Percentiles rank a stretch among this genome's conserved stretches.
These are phyloP conservation scores for Ganoderma meredithae DNA, from an alignment of 1,284 basidiomycete species.

Conservation along the genomic window DNA sequence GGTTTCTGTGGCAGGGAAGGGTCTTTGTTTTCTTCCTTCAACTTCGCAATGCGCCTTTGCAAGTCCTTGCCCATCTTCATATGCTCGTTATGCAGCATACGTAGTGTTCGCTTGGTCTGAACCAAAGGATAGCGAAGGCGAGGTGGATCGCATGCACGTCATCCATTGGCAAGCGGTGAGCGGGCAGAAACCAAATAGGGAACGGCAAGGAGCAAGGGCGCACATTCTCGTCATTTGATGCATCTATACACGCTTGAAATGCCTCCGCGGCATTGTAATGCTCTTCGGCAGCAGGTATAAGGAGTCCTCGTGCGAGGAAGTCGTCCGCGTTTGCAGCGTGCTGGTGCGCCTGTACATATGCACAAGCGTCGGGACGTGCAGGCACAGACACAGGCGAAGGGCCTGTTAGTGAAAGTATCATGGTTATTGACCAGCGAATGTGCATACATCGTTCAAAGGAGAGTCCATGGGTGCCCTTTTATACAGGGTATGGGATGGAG, in stretches of 20 bases:
- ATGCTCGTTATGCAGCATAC: constrained; percentile 77
- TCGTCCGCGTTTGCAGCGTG: constrained; percentile 84
- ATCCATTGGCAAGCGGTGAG: constrained; percentile 2
- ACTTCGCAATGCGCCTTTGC: constrained; percentile 70
- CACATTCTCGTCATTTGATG: constrained; percentile 75
- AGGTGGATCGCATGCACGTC: not conserved
- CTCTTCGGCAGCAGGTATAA: constrained; percentile 71
- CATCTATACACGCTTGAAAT: constrained; percentile 72
- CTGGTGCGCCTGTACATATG: constrained; percentile 69
- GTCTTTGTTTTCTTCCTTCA: constrained; percentile 77
- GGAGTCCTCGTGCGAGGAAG: constrained; percentile 62
- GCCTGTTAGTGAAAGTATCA: constrained; percentile 9
- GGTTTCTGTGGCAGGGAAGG: constrained; percentile 58
- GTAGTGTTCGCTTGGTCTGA: constrained; percentile 78
- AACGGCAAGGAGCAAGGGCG: constrained; percentile 34
- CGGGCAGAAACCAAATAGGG: constrained; percentile 2
- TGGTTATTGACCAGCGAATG: not conserved
- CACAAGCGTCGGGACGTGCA: constrained; percentile 3
- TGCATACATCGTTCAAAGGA: constrained; percentile 45
- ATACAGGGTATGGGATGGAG: constrained; percentile 13
- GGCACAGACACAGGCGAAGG: constrained; percentile 4
- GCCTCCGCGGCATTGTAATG: constrained; percentile 75
- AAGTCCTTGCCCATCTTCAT: constrained; percentile 72
- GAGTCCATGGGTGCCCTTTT: constrained; percentile 42
- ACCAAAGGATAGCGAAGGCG: not conserved